Conservation (phyloP, 129 eudicot genomes). For the Artemisia argyi region DNA sequence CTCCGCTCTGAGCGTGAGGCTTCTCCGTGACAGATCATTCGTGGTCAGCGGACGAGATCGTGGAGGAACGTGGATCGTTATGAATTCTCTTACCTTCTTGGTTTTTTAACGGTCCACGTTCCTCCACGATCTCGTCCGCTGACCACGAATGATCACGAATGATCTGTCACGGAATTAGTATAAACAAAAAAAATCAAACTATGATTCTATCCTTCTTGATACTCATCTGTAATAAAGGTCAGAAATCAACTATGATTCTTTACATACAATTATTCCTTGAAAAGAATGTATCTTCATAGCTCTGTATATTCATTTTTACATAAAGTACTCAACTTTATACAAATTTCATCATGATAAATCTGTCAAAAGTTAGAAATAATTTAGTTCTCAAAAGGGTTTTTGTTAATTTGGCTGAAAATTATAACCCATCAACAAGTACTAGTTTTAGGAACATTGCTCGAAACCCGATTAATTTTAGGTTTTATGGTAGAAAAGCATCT, state of each 20-base stretch:
- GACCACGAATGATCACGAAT: too few species aligned
- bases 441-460: too few species aligned
- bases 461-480: slow-evolving; percentile 24
- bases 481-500: slow-evolving; percentile 33
- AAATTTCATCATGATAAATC: slow-evolving; percentile 16
- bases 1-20: too few species aligned
- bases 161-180: too few species aligned
- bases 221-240: slow-evolving; percentile 14
- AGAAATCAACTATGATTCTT: neutral
- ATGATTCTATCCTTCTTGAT: neutral
- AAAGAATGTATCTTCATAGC: slow-evolving; percentile 10
- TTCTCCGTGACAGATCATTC: too few species aligned
- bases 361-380: slow-evolving; percentile 28
- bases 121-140: too few species aligned
- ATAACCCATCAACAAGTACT: slow-evolving; percentile 25
- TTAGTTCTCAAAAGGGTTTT: slow-evolving; percentile 28
- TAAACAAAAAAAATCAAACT: too few species aligned
- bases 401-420: neutral
- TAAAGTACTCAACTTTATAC: neutral
- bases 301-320: neutral
- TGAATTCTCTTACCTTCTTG: too few species aligned
- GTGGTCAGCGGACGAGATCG: too few species aligned
- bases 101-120: too few species aligned
- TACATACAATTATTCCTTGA: neutral
- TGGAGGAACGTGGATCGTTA: too few species aligned